Evolutionary conservation across 1,284 basidiomycete genomes (phyloP).

Genomic region (Polyporus tsugae): DNA sequence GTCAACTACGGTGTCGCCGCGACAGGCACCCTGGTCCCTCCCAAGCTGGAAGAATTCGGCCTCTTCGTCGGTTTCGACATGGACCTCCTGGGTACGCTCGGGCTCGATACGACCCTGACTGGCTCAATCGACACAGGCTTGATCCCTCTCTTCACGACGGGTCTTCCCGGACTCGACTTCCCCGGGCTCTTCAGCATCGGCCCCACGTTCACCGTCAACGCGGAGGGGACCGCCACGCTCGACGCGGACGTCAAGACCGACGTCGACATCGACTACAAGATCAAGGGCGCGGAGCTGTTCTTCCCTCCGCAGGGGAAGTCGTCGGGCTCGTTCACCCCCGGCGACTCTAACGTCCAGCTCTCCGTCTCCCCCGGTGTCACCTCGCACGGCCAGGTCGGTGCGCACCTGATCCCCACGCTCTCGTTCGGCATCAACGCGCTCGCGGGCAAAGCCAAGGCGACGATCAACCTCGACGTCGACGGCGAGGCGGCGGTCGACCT

Average conservation of each 20-base stretch:
- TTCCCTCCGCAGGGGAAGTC: conserved; percentile 48
- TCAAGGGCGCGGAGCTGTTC: conserved; percentile 48
- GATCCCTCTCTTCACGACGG: conserved; percentile 45
- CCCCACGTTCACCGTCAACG: conserved; percentile 38
- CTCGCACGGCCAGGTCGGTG: conserved; percentile 50
- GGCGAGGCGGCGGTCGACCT: conserved; percentile 50
- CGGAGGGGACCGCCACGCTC: conserved; percentile 27
- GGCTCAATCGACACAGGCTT: conserved; percentile 46
- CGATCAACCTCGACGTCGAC: conserved; percentile 53
- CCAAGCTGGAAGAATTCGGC: conserved; percentile 45
- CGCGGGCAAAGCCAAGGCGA: conserved; percentile 44
- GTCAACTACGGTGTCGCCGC: conserved; percentile 52
- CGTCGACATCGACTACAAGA: conserved; percentile 35
- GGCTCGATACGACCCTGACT: conserved; percentile 43
- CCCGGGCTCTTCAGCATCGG: conserved; percentile 48
- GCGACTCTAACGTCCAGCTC: conserved; percentile 49
- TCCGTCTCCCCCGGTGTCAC: conserved; percentile 49
- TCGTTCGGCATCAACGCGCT: conserved; percentile 54
- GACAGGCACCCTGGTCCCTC: conserved; percentile 49
- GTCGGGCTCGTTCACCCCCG: conserved; percentile 20
- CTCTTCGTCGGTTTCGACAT: conserved; percentile 45
- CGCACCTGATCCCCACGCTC: conserved; percentile 59
- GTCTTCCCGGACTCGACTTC: conserved; percentile 51
- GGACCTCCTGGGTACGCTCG: conserved; percentile 24
- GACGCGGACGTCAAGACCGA: conserved; percentile 30